Evolutionary conservation across 495 filamentous ascomycete genomes (phyloP).

Genomic region (Aspergillus heteromorphus): DNA sequence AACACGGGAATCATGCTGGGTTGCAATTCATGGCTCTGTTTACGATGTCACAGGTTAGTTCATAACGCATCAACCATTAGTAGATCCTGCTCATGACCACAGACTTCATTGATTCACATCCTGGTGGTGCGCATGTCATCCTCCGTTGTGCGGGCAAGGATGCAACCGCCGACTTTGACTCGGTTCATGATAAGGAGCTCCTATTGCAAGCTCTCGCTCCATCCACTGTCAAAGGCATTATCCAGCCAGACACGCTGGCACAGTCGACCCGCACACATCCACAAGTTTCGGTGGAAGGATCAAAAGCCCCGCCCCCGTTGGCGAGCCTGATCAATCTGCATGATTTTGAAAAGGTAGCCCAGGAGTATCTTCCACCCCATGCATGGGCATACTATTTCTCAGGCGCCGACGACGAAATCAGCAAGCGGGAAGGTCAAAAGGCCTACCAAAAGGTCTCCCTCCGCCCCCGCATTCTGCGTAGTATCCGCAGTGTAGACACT

Average conservation of each 20-base stretch:
- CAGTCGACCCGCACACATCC: not conserved
- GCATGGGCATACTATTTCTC: constrained; percentile 86
- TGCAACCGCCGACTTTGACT: constrained; percentile 77
- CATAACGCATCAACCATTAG: not conserved
- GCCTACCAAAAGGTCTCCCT: constrained; percentile 80
- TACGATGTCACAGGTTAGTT: constrained; percentile 72
- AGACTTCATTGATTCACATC: constrained; percentile 55
- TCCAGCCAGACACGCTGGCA: not conserved
- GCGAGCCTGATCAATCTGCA: constrained; percentile 55
- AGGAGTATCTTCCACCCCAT: constrained; percentile 49
- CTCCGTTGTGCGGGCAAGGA: constrained; percentile 83
- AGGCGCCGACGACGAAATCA: constrained; percentile 85
- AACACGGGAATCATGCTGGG: constrained; percentile 67
- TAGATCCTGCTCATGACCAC: not conserved
- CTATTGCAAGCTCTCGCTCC: constrained; percentile 11
- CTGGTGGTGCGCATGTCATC: constrained; percentile 73
- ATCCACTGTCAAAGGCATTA: not conserved
- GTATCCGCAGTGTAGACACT: constrained; percentile 66
- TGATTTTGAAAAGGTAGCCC: constrained; percentile 60
- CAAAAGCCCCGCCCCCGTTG: constrained; percentile 47
- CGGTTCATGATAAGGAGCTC: constrained; percentile 67
- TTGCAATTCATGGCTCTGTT: constrained; percentile 67
- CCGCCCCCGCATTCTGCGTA: constrained; percentile 66
- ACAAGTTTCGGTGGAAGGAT: not conserved
- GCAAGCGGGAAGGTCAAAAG: constrained; percentile 71